A percentile compares a stretch with the other conserved stretches of the same genome.
phyloP scores from a whole-genome alignment of 1,284 basidiomycete genomes.

The Ceratobasidium theobromae region DNA sequence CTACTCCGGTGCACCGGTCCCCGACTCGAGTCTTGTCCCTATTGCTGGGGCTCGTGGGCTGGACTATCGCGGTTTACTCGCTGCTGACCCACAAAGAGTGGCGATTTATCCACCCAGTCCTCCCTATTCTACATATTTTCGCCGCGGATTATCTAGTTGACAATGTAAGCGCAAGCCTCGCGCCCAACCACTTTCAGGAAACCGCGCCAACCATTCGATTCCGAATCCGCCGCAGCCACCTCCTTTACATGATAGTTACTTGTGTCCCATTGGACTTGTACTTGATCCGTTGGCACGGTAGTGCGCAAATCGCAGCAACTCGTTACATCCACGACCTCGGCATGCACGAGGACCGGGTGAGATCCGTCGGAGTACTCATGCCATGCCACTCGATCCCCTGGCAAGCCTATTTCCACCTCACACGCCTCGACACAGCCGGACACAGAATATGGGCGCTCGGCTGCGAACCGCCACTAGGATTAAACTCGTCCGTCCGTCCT shows the following conservation, averaged over 20 bases:
- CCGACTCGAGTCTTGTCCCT: background rate
- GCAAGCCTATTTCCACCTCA: constrained; percentile 83
- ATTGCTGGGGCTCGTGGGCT: constrained; percentile 57
- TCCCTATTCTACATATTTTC: constrained; percentile 83
- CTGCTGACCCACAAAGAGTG: constrained; percentile 91
- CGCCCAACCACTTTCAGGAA: constrained; percentile 32
- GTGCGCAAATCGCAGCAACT: constrained; percentile 75
- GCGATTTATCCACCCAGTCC: constrained; percentile 90
- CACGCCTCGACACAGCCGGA: constrained; percentile 38
- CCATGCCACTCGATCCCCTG: constrained; percentile 99
- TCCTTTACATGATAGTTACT: constrained; percentile 52
- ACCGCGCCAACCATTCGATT: constrained; percentile 34
- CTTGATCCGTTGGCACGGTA: constrained; percentile 69
- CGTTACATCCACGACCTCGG: constrained; percentile 52
- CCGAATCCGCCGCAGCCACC: constrained; percentile 45
- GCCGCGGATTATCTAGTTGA: constrained; percentile 71
- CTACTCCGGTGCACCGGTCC: constrained; percentile 8
- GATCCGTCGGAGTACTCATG: constrained; percentile 82
- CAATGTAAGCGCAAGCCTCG: constrained; percentile 31
- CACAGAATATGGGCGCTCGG: constrained; percentile 77
- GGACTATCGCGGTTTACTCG: constrained; percentile 76
- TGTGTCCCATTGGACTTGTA: constrained; percentile 66
- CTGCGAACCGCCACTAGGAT: constrained; percentile 84
- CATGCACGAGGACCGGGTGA: constrained; percentile 43
- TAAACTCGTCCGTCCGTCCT: constrained; percentile 49